phyloP scores from a whole-genome alignment of 345 rosid genomes.

The Sonneratia caseolaris region DNA sequence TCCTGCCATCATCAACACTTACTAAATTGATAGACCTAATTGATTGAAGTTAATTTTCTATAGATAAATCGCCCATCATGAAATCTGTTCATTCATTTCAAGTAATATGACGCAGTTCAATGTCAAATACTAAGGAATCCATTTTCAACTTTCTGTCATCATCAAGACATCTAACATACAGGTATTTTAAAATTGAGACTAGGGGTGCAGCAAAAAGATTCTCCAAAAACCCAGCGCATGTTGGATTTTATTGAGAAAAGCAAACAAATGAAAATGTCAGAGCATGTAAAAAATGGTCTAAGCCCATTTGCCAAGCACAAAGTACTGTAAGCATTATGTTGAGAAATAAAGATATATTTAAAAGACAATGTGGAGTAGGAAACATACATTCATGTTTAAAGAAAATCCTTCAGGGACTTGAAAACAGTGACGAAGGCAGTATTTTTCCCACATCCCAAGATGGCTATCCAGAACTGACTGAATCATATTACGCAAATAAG shows the following conservation, averaged over 20 bases:
- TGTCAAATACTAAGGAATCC: neutral
- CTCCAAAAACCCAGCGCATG: too few species aligned
- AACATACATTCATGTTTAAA: slow-evolving; percentile 44
- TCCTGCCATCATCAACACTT: too few species aligned
- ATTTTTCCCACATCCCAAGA: slow-evolving; percentile 53
- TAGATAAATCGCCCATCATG: neutral
- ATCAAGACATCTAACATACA: neutral
- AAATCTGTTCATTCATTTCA: neutral
- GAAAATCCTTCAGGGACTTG: slow-evolving; percentile 63
- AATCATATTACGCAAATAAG: slow-evolving; percentile 32
- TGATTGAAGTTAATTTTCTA: neutral
- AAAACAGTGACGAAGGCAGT: slow-evolving; percentile 60
- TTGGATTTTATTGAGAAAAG: too few species aligned
- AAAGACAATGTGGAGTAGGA: slow-evolving; percentile 2
- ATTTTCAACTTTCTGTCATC: neutral
- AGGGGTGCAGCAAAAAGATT: too few species aligned
- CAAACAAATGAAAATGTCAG: too few species aligned
- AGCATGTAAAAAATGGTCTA: too few species aligned
- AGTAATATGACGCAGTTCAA: neutral
- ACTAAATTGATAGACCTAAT: neutral
- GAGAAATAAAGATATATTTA: neutral
- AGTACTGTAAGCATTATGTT: slow-evolving; percentile 9
- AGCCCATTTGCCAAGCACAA: neutral
- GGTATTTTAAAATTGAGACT: too few species aligned
- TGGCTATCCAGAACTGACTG: slow-evolving; percentile 45